Percentiles rank a stretch among this genome's conserved stretches.
Conservation (phyloP, 306 rosid genomes). For the Spatholobus suberectus region DNA sequence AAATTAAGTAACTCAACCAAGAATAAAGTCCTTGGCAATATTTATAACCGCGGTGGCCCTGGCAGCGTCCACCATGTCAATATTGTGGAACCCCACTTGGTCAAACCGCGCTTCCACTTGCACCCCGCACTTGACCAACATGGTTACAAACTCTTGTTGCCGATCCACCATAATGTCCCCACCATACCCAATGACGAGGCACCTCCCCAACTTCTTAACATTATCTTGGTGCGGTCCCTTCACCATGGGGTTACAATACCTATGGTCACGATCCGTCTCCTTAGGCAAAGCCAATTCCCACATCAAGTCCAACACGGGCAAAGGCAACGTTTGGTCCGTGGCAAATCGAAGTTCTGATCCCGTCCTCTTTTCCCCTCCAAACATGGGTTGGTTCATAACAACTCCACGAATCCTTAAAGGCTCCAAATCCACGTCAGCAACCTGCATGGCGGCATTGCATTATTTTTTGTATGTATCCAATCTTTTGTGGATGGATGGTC, state of each 20-base stretch:
- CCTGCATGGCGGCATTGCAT: constrained; percentile 18
- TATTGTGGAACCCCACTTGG: constrained; percentile 63
- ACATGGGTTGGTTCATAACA: constrained; percentile 79
- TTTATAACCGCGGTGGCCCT: constrained; percentile 47
- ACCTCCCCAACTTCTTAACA: constrained; percentile 41
- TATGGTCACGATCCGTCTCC: constrained; percentile 57
- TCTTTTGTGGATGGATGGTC: too few relatives aligned
- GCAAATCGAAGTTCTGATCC: constrained; percentile 63
- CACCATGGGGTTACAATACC: constrained; percentile 70
- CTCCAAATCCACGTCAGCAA: neutral
- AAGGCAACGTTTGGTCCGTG: constrained; percentile 59
- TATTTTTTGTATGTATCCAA: too few relatives aligned
- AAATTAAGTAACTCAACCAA: neutral
- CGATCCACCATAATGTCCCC: constrained; percentile 70
- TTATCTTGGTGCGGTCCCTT: constrained; percentile 49
- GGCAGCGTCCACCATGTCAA: constrained; percentile 60
- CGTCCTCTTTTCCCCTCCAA: constrained; percentile 60
- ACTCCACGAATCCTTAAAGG: constrained; percentile 64
- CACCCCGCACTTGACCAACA: constrained; percentile 66
- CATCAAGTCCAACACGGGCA: constrained; percentile 71
- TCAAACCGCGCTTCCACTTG: constrained; percentile 66
- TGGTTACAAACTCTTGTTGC: constrained; percentile 61
- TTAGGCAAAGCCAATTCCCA: constrained; percentile 66
- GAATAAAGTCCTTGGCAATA: constrained; percentile 60
- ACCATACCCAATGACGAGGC: constrained; percentile 68